These are phyloP conservation scores for Yamagishiella unicocca DNA, from an alignment of 139 green algal species.

Conservation along the genomic window DNA sequence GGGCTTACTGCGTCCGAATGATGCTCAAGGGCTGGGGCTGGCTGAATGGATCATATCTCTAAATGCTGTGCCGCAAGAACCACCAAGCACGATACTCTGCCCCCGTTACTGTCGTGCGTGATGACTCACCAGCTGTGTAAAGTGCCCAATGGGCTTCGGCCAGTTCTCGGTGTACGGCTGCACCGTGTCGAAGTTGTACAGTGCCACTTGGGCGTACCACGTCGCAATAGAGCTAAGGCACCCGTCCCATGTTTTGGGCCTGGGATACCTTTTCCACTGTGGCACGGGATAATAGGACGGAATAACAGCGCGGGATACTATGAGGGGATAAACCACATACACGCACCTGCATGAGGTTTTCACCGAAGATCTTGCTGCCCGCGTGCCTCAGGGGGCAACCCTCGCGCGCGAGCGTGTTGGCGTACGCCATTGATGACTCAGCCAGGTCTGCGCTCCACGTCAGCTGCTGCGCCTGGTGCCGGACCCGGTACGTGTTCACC, in stretches of 20 bases:
- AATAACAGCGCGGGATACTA: background rate
- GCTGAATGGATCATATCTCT: too few species aligned
- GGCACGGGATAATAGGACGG: background rate
- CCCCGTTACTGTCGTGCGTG: too few species aligned
- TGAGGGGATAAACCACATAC: too few species aligned
- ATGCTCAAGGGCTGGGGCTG: too few species aligned
- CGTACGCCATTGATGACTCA: background rate
- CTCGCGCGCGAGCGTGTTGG: background rate
- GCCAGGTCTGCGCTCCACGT: background rate
- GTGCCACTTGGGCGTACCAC: background rate
- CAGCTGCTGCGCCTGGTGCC: background rate
- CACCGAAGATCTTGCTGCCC: background rate
- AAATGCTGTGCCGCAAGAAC: too few species aligned
- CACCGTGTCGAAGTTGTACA: background rate
- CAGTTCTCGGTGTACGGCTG: background rate
- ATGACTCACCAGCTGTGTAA: background rate
- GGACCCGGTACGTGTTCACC: background rate
- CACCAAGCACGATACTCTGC: too few species aligned
- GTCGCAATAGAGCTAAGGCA: background rate
- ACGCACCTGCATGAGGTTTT: constrained; percentile 3
- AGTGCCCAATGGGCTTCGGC: background rate
- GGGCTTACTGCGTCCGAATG: too few species aligned
- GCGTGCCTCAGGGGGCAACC: background rate
- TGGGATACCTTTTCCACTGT: background rate
- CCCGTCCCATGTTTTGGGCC: background rate